Conservation (phyloP, 2,329 filamentous ascomycete species). For the Alternaria novae-zelandiae region DNA sequence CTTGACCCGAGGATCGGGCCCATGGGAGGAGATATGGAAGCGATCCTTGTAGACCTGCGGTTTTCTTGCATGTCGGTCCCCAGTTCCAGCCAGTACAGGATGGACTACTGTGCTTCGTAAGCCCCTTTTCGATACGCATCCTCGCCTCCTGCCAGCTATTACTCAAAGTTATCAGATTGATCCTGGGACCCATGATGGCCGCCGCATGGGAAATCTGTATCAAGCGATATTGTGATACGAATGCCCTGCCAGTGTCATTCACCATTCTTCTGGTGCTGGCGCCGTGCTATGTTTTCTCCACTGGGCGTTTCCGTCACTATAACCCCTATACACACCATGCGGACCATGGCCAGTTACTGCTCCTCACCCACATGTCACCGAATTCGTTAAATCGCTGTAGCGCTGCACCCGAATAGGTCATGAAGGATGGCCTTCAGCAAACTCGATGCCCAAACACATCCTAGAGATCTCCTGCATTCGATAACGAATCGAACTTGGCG, state of each 20-base stretch:
- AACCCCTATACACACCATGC: neutral
- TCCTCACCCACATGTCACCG: neutral
- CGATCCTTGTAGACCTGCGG: neutral
- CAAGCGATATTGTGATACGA: neutral
- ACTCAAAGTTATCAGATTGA: neutral
- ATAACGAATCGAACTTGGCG: neutral
- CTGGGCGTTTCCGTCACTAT: neutral
- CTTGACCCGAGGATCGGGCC: neutral
- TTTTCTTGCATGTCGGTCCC: neutral
- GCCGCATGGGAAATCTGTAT: neutral
- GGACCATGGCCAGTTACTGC: neutral
- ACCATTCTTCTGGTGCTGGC: neutral
- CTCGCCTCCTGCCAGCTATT: neutral
- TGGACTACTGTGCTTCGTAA: neutral
- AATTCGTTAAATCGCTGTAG: neutral
- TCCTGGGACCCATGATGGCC: neutral
- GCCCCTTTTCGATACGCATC: neutral
- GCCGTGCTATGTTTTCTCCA: neutral
- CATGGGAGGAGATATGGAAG: neutral
- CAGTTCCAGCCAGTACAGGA: neutral
- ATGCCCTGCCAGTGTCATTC: neutral
- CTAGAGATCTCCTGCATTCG: neutral
- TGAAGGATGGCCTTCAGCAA: neutral
- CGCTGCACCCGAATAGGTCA: neutral
- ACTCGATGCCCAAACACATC: neutral